Evolutionary conservation across 2,329 filamentous ascomycete genomes (phyloP).

Genomic region (Pseudocercospora ulei): DNA sequence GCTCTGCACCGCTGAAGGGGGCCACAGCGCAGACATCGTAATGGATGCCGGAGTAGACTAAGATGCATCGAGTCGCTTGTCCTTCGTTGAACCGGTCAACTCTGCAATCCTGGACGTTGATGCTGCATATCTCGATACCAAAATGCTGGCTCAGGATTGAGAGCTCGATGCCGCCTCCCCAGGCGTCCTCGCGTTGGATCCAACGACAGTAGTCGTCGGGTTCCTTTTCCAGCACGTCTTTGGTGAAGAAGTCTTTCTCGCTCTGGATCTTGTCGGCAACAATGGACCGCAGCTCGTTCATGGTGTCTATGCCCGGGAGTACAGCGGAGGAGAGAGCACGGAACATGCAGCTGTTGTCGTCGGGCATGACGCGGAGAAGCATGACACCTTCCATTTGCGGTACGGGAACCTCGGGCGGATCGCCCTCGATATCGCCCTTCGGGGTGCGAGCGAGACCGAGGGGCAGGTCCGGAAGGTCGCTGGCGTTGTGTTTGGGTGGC

Average conservation of each 20-base stretch:
- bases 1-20: slow-evolving; percentile 51
- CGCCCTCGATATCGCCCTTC: slow-evolving; percentile 42
- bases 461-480: slow-evolving; percentile 29
- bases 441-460: slow-evolving; percentile 38
- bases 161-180: slow-evolving; percentile 88
- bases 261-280: slow-evolving; percentile 69
- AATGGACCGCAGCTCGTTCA: slow-evolving; percentile 64
- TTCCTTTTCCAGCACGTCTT: slow-evolving; percentile 61
- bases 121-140: slow-evolving; percentile 71
- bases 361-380: slow-evolving; percentile 86
- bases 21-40: slow-evolving; percentile 82
- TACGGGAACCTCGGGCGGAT: slow-evolving; percentile 54
- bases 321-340: slow-evolving; percentile 75
- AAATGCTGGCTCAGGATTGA: slow-evolving; percentile 77
- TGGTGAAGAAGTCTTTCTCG: slow-evolving; percentile 61
- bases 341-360: slow-evolving; percentile 93
- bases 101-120: slow-evolving; percentile 62
- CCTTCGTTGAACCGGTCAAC: slow-evolving; percentile 73
- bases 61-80: slow-evolving; percentile 57
- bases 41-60: slow-evolving; percentile 87
- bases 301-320: slow-evolving; percentile 53
- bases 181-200: slow-evolving; percentile 70
- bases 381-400: slow-evolving; percentile 48
- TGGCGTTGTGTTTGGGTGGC: slow-evolving; percentile 25
- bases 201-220: slow-evolving; percentile 69